Conservation (phyloP, 139 green algal genomes). For the Pseudopediastrum boryanum region DNA sequence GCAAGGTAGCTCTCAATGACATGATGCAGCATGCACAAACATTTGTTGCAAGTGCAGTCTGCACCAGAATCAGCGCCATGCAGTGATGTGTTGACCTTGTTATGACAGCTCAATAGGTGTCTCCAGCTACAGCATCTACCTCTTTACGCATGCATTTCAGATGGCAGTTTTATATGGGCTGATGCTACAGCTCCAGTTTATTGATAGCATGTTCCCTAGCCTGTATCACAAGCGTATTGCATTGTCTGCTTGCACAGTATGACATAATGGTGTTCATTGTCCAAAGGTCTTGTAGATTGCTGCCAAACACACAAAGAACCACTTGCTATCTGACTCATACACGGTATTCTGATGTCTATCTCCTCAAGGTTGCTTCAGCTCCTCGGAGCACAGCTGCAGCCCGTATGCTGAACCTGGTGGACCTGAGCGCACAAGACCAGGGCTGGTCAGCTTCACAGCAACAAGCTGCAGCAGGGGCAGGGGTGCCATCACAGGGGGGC, state of each 20-base stretch:
- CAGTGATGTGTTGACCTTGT: no score
- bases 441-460: slow-evolving; percentile 53
- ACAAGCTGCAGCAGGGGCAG: slow-evolving; percentile 60
- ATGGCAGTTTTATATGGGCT: no score
- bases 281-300: not conserved
- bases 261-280: no score
- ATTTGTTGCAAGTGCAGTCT: not conserved
- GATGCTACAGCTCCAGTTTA: no score
- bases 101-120: no score
- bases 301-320: not conserved
- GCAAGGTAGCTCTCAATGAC: not conserved
- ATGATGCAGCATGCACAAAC: not conserved
- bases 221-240: no score
- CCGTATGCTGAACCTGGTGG: slow-evolving; percentile 40
- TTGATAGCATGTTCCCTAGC: no score
- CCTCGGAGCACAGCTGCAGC: not conserved
- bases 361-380: no score
- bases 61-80: not conserved
- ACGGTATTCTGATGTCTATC: not conserved
- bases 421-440: slow-evolving; percentile 53
- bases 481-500: slow-evolving; percentile 46
- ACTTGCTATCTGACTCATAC: not conserved
- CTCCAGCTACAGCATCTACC: no score
- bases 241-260: no score
- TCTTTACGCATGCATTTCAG: no score